A percentile compares a stretch with the other conserved stretches of the same genome.
phyloP scores from a whole-genome alignment of 1,139 yeast genomes.

The Suhomyces maxii region DNA sequence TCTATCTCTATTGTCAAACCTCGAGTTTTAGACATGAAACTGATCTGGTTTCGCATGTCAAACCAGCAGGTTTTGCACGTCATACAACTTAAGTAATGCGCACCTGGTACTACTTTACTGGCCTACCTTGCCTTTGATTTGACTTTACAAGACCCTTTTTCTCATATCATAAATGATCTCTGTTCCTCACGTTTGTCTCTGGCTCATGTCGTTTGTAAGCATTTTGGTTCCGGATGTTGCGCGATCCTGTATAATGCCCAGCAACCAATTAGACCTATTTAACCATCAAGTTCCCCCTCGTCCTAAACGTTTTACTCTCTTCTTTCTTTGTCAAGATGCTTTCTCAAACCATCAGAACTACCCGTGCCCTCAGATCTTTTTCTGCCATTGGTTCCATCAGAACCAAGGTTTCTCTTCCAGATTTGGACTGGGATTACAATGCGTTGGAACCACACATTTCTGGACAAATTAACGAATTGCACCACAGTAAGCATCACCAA shows the following conservation, averaged over 20 bases:
- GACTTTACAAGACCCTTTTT: no score
- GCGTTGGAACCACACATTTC: slow-evolving; percentile 91
- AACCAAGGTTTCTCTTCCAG: slow-evolving; percentile 79
- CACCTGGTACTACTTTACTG: no score
- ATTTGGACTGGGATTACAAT: slow-evolving; percentile 81
- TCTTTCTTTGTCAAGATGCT: slow-evolving; percentile 4
- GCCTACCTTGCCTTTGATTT: no score
- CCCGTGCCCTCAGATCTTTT: slow-evolving; percentile 10
- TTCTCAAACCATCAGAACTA: slow-evolving; percentile 21
- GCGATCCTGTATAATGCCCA: slow-evolving; percentile 10
- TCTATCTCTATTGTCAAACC: no score
- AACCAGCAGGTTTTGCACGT: no score
- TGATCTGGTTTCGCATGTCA: no score
- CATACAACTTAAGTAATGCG: no score
- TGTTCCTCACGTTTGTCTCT: no score
- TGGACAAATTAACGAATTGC: slow-evolving; percentile 85
- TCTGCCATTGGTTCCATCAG: slow-evolving; percentile 37
- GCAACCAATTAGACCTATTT: slow-evolving; percentile 7
- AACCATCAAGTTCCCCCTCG: not conserved
- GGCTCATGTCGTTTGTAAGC: not conserved
- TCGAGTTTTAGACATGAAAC: no score
- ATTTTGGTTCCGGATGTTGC: not conserved
- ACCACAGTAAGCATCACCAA: slow-evolving; percentile 92
- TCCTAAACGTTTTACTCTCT: not conserved
- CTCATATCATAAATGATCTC: no score